Conservation (phyloP, 2,329 filamentous ascomycete species). For the Ascochyta lentis region DNA sequence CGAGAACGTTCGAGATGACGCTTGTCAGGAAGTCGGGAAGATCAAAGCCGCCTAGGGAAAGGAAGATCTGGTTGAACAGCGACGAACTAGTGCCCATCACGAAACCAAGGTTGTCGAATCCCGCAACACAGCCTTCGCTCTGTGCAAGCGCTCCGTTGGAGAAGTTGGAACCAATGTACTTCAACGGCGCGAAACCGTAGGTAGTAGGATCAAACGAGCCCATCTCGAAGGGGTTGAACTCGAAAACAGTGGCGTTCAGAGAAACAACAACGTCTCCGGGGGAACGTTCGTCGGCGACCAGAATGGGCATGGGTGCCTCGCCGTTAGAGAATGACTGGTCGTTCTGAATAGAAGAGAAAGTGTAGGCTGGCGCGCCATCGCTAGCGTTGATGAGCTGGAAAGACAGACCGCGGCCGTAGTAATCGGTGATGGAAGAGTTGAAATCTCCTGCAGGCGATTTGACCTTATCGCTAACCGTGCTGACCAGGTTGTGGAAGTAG, state of each 20-base stretch:
- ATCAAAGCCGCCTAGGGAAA: conserved; percentile 64
- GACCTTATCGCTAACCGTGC: conserved; percentile 66
- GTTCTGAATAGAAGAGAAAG: conserved; percentile 79
- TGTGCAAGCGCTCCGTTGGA: conserved; percentile 64
- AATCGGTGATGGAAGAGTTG: conserved; percentile 78
- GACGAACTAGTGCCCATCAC: conserved; percentile 86
- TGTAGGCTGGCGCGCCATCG: conserved; percentile 75
- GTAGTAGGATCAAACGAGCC: conserved; percentile 77
- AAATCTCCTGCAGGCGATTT: conserved; percentile 67
- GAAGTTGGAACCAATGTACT: conserved; percentile 78
- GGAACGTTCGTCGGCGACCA: conserved; percentile 72
- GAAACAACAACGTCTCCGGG: conserved; percentile 68
- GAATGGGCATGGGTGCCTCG: conserved; percentile 73
- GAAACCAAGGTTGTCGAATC: conserved; percentile 83
- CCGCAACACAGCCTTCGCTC: conserved; percentile 70
- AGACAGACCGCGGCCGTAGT: conserved; percentile 84
- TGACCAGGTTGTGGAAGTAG: conserved; percentile 68
- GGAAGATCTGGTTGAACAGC: conserved; percentile 80
- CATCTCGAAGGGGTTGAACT: conserved; percentile 82
- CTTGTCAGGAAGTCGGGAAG: conserved; percentile 59
- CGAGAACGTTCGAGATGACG: conserved; percentile 61
- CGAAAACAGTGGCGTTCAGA: conserved; percentile 76
- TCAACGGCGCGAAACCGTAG: conserved; percentile 72
- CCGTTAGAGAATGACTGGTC: conserved; percentile 68
- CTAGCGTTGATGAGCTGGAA: conserved; percentile 83